phyloP scores from a whole-genome alignment of 2,329 filamentous ascomycete genomes.

The Cercospora citrullina region DNA sequence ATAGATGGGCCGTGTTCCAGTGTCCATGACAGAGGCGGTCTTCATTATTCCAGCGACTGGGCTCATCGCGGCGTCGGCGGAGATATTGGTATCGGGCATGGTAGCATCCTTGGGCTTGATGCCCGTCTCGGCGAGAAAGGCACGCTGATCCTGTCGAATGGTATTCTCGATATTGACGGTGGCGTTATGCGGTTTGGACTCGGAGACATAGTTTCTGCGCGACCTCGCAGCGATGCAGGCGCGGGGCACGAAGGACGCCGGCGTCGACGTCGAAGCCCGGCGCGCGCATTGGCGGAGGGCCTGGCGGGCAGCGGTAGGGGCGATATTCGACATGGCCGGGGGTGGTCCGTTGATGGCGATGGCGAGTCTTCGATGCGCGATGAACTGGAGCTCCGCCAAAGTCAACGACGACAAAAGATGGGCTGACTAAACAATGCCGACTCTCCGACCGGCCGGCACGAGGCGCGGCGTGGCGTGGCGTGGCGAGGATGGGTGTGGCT shows the following conservation, averaged over 20 bases:
- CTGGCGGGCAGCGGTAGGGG: slow-evolving; percentile 72
- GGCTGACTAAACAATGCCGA: background rate
- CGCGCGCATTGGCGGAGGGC: slow-evolving; percentile 62
- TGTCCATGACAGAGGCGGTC: slow-evolving; percentile 88
- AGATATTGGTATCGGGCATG: slow-evolving; percentile 59
- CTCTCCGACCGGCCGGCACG: background rate
- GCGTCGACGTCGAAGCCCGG: slow-evolving; percentile 46
- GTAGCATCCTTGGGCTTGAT: slow-evolving; percentile 56
- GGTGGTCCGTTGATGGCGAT: slow-evolving; percentile 14
- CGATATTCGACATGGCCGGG: slow-evolving; percentile 49
- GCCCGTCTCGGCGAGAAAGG: slow-evolving; percentile 65
- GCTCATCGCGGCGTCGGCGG: slow-evolving; percentile 72
- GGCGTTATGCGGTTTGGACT: slow-evolving; percentile 75
- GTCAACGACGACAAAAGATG: background rate
- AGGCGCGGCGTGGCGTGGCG: background rate
- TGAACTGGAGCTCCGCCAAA: background rate
- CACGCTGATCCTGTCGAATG: slow-evolving; percentile 82
- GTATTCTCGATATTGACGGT: slow-evolving; percentile 80
- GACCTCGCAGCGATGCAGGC: slow-evolving; percentile 41
- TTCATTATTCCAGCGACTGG: slow-evolving; percentile 72
- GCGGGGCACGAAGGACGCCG: slow-evolving; percentile 40
- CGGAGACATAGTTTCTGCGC: slow-evolving; percentile 71
- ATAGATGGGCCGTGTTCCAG: slow-evolving; percentile 91
- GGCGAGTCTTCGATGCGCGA: background rate
- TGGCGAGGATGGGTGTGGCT: background rate